Percentiles rank a stretch among this genome's conserved stretches.
These are phyloP conservation scores for Eucalyptus pauciflora DNA, from an alignment of 345 rosid genomes.

Conservation along the genomic window DNA sequence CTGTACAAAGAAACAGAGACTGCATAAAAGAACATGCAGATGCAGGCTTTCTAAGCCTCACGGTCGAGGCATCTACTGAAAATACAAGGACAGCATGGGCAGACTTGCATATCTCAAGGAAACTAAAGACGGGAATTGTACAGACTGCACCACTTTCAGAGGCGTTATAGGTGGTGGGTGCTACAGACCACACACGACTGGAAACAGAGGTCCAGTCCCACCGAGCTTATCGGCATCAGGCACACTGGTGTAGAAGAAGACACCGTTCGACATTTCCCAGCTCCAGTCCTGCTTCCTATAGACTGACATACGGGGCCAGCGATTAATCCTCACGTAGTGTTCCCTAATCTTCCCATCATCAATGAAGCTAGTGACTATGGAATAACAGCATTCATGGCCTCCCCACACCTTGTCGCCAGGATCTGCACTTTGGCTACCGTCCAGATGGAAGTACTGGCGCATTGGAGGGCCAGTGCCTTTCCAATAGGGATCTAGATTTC, in stretches of 20 bases:
- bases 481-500: conserved; percentile 53
- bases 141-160: neutral
- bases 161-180: neutral
- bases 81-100: neutral
- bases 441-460: conserved; percentile 50
- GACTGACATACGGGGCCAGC: conserved; percentile 29
- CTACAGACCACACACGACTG: neutral
- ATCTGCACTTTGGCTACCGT: conserved; percentile 56
- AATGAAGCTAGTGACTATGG: conserved; percentile 24
- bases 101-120: neutral
- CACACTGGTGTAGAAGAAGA: conserved; percentile 35
- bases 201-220: conserved; percentile 33
- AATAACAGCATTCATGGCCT: conserved; percentile 53
- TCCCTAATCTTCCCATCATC: conserved; percentile 35
- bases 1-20: neutral
- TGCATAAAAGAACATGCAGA: neutral
- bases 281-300: conserved; percentile 55
- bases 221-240: conserved; percentile 31
- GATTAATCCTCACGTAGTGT: conserved; percentile 53
- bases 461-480: conserved; percentile 30
- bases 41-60: neutral
- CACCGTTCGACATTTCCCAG: conserved; percentile 49
- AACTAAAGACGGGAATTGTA: neutral
- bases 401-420: conserved; percentile 52
- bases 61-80: neutral